These are phyloP conservation scores for Malassezia nana DNA, from an alignment of 1,284 basidiomycete species.

Conservation along the genomic window DNA sequence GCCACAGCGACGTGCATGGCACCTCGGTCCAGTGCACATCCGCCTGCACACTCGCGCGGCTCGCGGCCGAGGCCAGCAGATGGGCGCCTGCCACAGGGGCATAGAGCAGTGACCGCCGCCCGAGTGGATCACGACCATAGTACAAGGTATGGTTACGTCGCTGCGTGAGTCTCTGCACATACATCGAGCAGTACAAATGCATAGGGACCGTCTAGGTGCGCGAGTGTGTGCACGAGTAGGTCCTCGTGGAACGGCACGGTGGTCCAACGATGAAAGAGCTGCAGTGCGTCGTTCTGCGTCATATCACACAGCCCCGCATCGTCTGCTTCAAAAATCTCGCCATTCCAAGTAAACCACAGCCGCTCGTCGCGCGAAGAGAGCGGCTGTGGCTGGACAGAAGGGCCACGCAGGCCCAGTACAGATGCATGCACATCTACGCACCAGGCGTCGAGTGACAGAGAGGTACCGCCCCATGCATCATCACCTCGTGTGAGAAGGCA, in stretches of 20 bases:
- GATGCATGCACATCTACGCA: conserved; percentile 2
- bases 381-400: conserved; percentile 26
- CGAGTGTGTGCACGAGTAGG: conserved; percentile 17
- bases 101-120: conserved; percentile 65
- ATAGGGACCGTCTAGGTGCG: conserved; percentile 35
- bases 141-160: conserved; percentile 52
- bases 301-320: conserved; percentile 12
- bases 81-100: conserved; percentile 49
- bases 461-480: background rate
- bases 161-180: conserved; percentile 11
- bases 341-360: conserved; percentile 37
- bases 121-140: conserved; percentile 79
- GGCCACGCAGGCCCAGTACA: conserved; percentile 38
- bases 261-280: conserved; percentile 18
- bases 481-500: background rate
- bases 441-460: background rate
- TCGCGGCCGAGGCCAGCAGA: conserved; percentile 61
- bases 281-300: conserved; percentile 26
- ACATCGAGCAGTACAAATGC: conserved; percentile 37
- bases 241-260: background rate
- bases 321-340: conserved; percentile 34
- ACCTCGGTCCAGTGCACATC: conserved; percentile 58
- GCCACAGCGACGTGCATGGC: conserved; percentile 56
- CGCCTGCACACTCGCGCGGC: conserved; percentile 50
- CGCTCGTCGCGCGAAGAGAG: conserved; percentile 4